phyloP scores from a whole-genome alignment of 257 asterid species.

The Lithospermum erythrorhizon region DNA sequence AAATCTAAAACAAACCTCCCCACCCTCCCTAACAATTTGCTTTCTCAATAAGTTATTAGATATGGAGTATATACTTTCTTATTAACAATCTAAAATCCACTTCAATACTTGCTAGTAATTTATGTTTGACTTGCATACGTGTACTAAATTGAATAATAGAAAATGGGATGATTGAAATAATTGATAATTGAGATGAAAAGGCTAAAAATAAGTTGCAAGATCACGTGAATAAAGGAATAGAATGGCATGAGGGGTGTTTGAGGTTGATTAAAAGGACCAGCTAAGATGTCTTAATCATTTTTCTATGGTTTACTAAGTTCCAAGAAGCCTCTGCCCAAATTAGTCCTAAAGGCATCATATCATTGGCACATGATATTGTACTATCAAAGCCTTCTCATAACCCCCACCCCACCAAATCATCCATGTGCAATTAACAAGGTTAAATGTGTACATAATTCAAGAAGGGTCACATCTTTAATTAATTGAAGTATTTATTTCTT shows the following conservation, averaged over 20 bases:
- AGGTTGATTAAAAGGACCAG: slow-evolving; percentile 30
- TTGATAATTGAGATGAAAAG: slow-evolving; percentile 1
- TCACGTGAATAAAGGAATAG: slow-evolving; percentile 47
- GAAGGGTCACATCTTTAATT: background rate
- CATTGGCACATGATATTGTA: slow-evolving; percentile 31
- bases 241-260: slow-evolving; percentile 57
- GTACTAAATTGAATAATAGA: too few relatives aligned
- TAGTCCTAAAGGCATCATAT: slow-evolving; percentile 11
- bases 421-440: slow-evolving; percentile 23
- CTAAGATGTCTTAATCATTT: slow-evolving; percentile 42
- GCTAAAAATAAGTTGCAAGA: slow-evolving; percentile 11
- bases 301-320: slow-evolving; percentile 29
- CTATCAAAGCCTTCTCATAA: slow-evolving; percentile 9
- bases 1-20: too few relatives aligned
- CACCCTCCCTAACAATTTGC: too few relatives aligned
- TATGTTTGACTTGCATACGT: too few relatives aligned
- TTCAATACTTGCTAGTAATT: too few relatives aligned
- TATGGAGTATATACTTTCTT: too few relatives aligned
- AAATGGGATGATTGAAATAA: slow-evolving; percentile 14
- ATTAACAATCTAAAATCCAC: too few relatives aligned
- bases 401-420: slow-evolving; percentile 23
- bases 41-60: too few relatives aligned
- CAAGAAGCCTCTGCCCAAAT: slow-evolving; percentile 42
- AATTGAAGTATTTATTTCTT: background rate
- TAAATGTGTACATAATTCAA: background rate